These are phyloP conservation scores for Pseudozyma sp. DNA, from an alignment of 1,284 basidiomycete species.

Conservation along the genomic window DNA sequence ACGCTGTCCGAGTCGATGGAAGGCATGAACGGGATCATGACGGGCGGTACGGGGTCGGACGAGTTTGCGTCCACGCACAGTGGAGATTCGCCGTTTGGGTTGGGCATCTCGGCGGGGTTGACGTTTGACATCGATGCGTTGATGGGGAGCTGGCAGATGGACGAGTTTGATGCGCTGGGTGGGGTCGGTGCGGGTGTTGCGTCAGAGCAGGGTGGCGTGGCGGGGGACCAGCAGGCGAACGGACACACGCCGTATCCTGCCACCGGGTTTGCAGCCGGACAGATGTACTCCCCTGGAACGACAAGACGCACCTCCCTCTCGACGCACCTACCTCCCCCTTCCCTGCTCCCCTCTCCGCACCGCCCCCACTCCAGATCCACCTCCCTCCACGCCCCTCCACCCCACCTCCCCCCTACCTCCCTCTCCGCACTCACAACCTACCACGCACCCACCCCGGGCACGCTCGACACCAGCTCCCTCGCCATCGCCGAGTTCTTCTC, in stretches of 20 bases:
- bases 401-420: background rate
- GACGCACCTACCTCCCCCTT: conserved; percentile 7
- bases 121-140: conserved; percentile 49
- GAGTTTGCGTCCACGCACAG: conserved; percentile 43
- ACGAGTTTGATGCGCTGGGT: conserved; percentile 24
- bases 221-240: conserved; percentile 3
- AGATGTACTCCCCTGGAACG: conserved; percentile 2
- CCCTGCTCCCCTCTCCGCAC: conserved; percentile 1
- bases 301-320: conserved; percentile 1
- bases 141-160: conserved; percentile 47
- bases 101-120: conserved; percentile 44
- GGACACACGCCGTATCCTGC: conserved; percentile 14
- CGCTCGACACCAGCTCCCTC: conserved; percentile 37
- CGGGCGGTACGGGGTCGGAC: conserved; percentile 26
- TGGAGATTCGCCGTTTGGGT: conserved; percentile 44
- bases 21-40: conserved; percentile 20
- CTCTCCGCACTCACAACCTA: background rate
- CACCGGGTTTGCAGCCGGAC: background rate
- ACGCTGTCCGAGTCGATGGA: conserved; percentile 22
- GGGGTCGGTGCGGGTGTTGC: conserved; percentile 17
- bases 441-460: conserved; percentile 30
- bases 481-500: conserved; percentile 52
- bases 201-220: conserved; percentile 1
- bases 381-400: conserved; percentile 6
- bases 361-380: conserved; percentile 10